Base-by-base conservation (phyloP, 1,139 yeast genomes). In the Geotrichum fermentans region DNA sequence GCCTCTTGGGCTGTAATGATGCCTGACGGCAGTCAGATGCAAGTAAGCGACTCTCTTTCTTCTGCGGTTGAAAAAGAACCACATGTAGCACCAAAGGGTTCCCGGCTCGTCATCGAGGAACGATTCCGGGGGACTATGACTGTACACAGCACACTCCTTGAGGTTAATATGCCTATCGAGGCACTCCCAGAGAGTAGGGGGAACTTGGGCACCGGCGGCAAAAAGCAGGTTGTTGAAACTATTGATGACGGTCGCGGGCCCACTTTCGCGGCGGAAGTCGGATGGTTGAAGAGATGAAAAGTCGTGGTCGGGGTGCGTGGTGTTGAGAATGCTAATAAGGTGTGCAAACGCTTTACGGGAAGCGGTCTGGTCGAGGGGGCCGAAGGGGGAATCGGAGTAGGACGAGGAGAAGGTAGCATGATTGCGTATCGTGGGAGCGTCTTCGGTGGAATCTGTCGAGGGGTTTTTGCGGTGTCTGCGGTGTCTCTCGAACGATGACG, bases 251-350 rank as follows among this genome's bases (percentile, higher is more conserved):
- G 78, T 77, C 47, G 73, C 69, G 10, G 76, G 60, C 33, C 74
- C 70, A 6, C 71, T 61, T 39, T 77, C 80, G 69, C 70, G 80
- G 59, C 70, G 72, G 69, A 92, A 95, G 56, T 88, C 89, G 17
- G 83, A 79, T 1, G 98, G 98, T 62, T 88, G 90, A 53, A 92
- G 75, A 32, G 82, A 78, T 13, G 95, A 79, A 61, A 90, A 92
- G 63, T 92, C 98, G 62, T 92, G 96, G 64, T 92, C 98, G 0
- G 98, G 97, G 63, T 87, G 92, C 1, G 95, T 83, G 10, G 95
- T 87, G 65, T 92, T 92, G 49, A 92, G 73, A 33, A 92, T 90
- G 1, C 95, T 94, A 52, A 92, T 86, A 50, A 92, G 72, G 64
- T 90, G 87, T 0, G 97, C 94, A 72, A 92, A 92, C 1, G 92